phyloP scores from a whole-genome alignment of 441 rosid species.

The Brassica hybrid region DNA sequence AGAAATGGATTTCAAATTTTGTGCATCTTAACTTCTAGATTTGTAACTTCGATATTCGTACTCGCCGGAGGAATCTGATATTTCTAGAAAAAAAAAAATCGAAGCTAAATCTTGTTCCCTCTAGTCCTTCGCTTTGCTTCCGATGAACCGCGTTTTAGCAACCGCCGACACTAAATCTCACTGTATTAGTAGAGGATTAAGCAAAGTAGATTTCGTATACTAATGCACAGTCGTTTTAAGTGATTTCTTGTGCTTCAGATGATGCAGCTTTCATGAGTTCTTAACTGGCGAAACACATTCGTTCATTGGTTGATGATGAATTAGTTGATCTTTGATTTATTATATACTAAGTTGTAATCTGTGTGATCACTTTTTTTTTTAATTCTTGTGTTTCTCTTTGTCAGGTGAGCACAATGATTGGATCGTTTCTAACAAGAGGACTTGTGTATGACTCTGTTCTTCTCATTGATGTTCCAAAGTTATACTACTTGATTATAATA shows the following conservation, averaged over 20 bases:
- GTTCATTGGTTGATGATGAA: not conserved
- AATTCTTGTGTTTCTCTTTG: not conserved
- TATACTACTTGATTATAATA: not conserved
- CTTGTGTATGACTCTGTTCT: constrained; percentile 71
- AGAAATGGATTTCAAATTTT: constrained; percentile 14
- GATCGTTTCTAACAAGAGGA: constrained; percentile 94
- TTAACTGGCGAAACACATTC: too few relatives aligned
- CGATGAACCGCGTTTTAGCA: not conserved
- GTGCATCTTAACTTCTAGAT: constrained; percentile 30
- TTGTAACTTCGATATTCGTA: not conserved
- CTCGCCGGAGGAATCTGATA: not conserved
- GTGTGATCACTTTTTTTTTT: not conserved
- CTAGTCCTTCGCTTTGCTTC: not conserved
- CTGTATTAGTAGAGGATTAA: not conserved
- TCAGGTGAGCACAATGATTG: constrained; percentile 43
- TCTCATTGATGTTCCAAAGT: constrained; percentile 2
- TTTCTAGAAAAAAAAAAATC: not conserved
- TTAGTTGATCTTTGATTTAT: not conserved
- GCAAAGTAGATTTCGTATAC: not conserved
- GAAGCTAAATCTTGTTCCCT: not conserved
- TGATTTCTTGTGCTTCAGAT: not conserved
- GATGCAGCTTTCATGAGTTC: not conserved
- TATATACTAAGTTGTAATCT: not conserved
- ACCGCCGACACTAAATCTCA: constrained; percentile 33
- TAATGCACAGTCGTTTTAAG: not conserved